Percentiles rank a stretch among this genome's conserved stretches.
Evolutionary conservation across 2,329 filamentous ascomycete genomes (phyloP).

Genomic region (Pseudocercospora fuligena): DNA sequence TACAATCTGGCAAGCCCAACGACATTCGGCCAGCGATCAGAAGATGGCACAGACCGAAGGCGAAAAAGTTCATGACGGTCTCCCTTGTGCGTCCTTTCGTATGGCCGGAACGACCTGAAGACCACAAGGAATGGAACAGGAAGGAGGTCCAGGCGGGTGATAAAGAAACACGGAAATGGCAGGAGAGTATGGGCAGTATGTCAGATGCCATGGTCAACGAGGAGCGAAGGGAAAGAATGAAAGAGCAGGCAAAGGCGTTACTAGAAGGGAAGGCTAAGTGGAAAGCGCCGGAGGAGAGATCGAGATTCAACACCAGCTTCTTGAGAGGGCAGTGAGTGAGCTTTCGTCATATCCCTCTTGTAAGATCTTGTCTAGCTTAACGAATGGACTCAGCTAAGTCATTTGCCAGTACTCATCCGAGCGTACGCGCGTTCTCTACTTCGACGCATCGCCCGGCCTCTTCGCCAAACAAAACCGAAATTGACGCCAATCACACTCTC

Average conservation of each 20-base stretch:
- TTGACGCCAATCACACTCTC: not conserved
- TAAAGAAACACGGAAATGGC: constrained; percentile 47
- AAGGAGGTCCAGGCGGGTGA: constrained; percentile 34
- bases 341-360: not conserved
- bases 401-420: not conserved
- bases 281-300: constrained; percentile 39
- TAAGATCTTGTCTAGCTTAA: not conserved
- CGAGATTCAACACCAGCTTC: not conserved
- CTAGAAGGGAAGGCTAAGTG: constrained; percentile 66
- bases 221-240: constrained; percentile 52
- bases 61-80: constrained; percentile 91
- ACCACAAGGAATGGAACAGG: constrained; percentile 56
- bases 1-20: constrained; percentile 56
- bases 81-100: constrained; percentile 86
- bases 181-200: constrained; percentile 42
- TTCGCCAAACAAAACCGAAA: not conserved
- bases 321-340: constrained; percentile 9
- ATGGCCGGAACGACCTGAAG: constrained; percentile 74
- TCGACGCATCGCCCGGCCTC: not conserved
- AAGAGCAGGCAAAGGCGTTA: constrained; percentile 66
- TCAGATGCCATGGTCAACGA: constrained; percentile 46
- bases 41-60: constrained; percentile 70
- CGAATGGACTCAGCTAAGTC: not conserved
- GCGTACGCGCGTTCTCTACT: not conserved
- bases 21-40: constrained; percentile 36